Percentiles rank a stretch among this genome's conserved stretches.
These are phyloP conservation scores for Curvularia eragrostidis DNA, from an alignment of 2,329 filamentous ascomycete genomes.

Conservation along the genomic window DNA sequence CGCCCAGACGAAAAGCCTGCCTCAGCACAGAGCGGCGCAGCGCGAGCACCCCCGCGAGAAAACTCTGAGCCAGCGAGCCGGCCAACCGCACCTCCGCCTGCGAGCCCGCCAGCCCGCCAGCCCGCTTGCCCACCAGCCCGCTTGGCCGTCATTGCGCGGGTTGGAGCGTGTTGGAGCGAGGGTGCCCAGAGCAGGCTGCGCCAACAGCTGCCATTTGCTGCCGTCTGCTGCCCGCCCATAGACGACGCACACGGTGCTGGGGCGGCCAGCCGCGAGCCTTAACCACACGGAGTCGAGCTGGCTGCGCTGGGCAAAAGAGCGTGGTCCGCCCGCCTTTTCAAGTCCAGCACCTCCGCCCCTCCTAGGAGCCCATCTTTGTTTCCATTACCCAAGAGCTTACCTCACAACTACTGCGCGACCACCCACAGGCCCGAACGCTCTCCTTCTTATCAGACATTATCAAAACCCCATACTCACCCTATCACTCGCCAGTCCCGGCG, in stretches of 20 bases:
- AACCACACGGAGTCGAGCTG: constrained; percentile 23
- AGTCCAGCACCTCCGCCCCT: constrained; percentile 45
- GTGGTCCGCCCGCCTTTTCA: constrained; percentile 45
- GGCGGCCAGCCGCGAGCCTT: constrained; percentile 28
- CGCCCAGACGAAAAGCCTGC: background rate
- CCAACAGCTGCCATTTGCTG: constrained; percentile 30
- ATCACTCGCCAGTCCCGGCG: constrained; percentile 43
- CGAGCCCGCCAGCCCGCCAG: background rate
- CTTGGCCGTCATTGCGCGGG: constrained; percentile 28
- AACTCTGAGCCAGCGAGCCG: constrained; percentile 32
- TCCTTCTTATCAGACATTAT: constrained; percentile 55
- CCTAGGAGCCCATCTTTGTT: constrained; percentile 44
- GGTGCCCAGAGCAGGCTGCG: constrained; percentile 22
- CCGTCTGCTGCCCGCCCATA: constrained; percentile 8
- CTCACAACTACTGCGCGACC: constrained; percentile 53
- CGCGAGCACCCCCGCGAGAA: constrained; percentile 36
- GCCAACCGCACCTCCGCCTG: constrained; percentile 21
- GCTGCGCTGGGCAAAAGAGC: constrained; percentile 27
- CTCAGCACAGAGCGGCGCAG: constrained; percentile 9
- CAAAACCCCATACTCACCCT: constrained; percentile 48
- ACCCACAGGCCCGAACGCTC: constrained; percentile 39
- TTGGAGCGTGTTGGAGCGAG: background rate
- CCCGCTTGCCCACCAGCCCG: constrained; percentile 10
- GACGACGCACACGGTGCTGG: constrained; percentile 9
- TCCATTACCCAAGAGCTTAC: constrained; percentile 59